Percentiles rank a stretch among this genome's conserved stretches.
These are phyloP conservation scores for Bipolaris zeicola DNA, from an alignment of 2,329 filamentous ascomycete species.

Conservation along the genomic window DNA sequence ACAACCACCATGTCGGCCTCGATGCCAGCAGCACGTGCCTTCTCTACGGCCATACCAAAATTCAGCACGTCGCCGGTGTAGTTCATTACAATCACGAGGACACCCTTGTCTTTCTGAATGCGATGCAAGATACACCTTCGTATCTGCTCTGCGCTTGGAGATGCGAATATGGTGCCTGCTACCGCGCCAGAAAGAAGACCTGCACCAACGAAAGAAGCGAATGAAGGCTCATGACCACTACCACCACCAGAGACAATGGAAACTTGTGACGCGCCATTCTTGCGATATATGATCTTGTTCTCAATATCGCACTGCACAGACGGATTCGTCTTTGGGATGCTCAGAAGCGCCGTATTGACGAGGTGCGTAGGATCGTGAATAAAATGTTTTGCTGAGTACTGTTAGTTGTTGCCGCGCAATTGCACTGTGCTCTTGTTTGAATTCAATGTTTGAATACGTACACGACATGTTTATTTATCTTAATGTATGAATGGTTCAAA, in stretches of 20 bases:
- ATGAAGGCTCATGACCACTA: slow-evolving; percentile 87
- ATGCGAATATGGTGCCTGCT: slow-evolving; percentile 85
- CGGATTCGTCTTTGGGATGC: slow-evolving; percentile 83
- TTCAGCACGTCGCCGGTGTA: slow-evolving; percentile 81
- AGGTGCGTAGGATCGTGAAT: slow-evolving; percentile 81
- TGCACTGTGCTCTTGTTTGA: neutral
- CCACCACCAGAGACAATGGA: slow-evolving; percentile 88
- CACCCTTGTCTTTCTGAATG: slow-evolving; percentile 73
- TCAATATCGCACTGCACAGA: slow-evolving; percentile 75
- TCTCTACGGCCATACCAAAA: slow-evolving; percentile 92
- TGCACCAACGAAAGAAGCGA: slow-evolving; percentile 81
- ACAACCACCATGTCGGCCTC: slow-evolving; percentile 89
- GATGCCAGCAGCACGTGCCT: slow-evolving; percentile 79
- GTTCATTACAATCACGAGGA: slow-evolving; percentile 94
- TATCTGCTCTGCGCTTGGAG: slow-evolving; percentile 81
- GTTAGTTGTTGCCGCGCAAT: neutral
- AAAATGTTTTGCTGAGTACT: slow-evolving; percentile 72
- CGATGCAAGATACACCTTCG: slow-evolving; percentile 74
- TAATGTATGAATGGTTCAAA: neutral
- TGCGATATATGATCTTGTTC: slow-evolving; percentile 70
- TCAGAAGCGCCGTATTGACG: slow-evolving; percentile 75
- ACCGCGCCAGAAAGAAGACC: slow-evolving; percentile 82
- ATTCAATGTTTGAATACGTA: neutral
- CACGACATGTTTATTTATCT: slow-evolving; percentile 8
- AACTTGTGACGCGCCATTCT: slow-evolving; percentile 59